Conservation (phyloP, 2,329 filamentous ascomycete genomes). For the Claviceps paspali region DNA sequence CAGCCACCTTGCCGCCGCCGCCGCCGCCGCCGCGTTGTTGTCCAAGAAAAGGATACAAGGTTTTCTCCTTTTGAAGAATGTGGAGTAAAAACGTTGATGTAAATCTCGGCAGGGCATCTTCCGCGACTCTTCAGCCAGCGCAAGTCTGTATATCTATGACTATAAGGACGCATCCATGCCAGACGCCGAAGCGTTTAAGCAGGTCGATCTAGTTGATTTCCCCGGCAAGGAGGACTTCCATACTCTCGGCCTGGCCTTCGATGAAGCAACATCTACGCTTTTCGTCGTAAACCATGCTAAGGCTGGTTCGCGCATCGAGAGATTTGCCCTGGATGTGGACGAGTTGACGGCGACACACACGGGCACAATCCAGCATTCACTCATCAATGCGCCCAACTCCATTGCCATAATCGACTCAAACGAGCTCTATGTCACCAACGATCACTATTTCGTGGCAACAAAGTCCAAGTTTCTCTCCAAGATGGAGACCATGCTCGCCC, state of each 20-base stretch:
- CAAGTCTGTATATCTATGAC: slow-evolving; percentile 21
- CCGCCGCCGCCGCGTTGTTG: not conserved
- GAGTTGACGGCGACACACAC: slow-evolving; percentile 19
- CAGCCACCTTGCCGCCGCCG: no score
- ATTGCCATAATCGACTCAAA: slow-evolving; percentile 18
- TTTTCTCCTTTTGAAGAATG: no score
- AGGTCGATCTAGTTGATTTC: slow-evolving; percentile 11
- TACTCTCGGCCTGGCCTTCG: slow-evolving; percentile 23
- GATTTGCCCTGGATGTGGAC: slow-evolving; percentile 22
- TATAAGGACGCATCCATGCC: slow-evolving; percentile 13
- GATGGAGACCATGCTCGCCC: slow-evolving; percentile 19
- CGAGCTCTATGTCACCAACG: slow-evolving; percentile 27
- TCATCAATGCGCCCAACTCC: slow-evolving; percentile 24
- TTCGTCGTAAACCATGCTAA: slow-evolving; percentile 23
- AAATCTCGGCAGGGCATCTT: slow-evolving; percentile 12
- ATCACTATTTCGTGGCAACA: slow-evolving; percentile 19
- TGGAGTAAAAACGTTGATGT: no score
- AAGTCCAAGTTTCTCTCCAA: slow-evolving; percentile 12
- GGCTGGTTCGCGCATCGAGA: slow-evolving; percentile 20
- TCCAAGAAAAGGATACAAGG: no score
- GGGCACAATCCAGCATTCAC: slow-evolving; percentile 21
- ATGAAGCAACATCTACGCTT: slow-evolving; percentile 19
- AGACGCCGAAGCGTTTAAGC: slow-evolving; percentile 9
- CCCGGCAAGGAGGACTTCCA: slow-evolving; percentile 21
- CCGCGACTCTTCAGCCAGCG: slow-evolving; percentile 10